Evolutionary conservation across 2,329 filamentous ascomycete genomes (phyloP).

Genomic region (Alternaria consortialis): DNA sequence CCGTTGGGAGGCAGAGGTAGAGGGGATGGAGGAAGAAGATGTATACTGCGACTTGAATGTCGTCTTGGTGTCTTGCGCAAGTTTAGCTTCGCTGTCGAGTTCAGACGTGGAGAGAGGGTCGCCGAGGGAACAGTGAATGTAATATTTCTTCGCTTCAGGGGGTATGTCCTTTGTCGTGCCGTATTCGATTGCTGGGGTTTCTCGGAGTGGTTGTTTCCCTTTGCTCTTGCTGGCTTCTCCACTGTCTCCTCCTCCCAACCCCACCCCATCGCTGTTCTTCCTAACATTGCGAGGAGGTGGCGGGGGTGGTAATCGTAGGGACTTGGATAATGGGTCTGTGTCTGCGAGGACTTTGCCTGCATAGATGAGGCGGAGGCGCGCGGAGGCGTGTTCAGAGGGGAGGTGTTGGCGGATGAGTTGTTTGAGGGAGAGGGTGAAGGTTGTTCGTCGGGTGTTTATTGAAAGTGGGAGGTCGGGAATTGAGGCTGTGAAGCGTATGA

Average conservation of each 20-base stretch:
- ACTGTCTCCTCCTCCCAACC: conserved; percentile 21
- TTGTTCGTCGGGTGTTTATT: conserved; percentile 72
- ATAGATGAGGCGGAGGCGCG: conserved; percentile 87
- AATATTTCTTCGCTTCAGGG: conserved; percentile 66
- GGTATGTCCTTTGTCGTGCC: conserved; percentile 29
- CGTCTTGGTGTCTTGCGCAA: conserved; percentile 51
- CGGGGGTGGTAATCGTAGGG: conserved; percentile 70
- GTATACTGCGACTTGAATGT: conserved; percentile 44
- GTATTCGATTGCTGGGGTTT: conserved; percentile 46
- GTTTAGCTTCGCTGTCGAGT: conserved; percentile 70
- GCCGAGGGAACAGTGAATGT: conserved; percentile 95
- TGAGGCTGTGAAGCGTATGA: conserved; percentile 88
- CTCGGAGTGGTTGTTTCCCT: conserved; percentile 71
- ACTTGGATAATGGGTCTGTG: conserved; percentile 70
- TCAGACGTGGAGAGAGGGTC: conserved; percentile 73
- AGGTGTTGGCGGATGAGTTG: conserved; percentile 80
- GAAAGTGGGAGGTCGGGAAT: conserved; percentile 84
- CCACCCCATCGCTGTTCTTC: conserved; percentile 23
- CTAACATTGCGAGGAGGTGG: conserved; percentile 54
- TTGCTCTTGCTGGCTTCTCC: conserved; percentile 60
- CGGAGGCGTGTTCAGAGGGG: conserved; percentile 66
- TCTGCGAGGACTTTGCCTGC: conserved; percentile 87
- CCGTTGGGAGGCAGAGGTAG: conserved; percentile 17
- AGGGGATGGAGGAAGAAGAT: conserved; percentile 15
- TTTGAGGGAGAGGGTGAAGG: conserved; percentile 81